A percentile compares a stretch with the other conserved stretches of the same genome.
These are phyloP conservation scores for Hypoxylon sp. DNA, from an alignment of 2,329 filamentous ascomycete species.

Conservation along the genomic window DNA sequence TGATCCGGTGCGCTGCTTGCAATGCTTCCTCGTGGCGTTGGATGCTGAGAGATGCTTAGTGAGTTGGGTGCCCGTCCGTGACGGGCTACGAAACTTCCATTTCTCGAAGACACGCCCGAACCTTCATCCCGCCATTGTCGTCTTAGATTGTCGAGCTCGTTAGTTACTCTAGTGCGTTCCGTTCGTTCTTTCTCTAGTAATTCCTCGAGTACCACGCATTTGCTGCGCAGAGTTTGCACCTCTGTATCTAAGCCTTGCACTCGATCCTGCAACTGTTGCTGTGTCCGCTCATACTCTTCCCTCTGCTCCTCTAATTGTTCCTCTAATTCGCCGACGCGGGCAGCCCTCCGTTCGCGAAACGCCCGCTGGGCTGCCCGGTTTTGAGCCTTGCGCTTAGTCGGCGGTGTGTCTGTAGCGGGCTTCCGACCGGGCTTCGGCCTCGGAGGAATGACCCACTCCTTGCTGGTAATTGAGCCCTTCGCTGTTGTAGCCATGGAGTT, in stretches of 20 bases:
- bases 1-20: slow-evolving; percentile 46
- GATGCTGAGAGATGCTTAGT: slow-evolving; percentile 48
- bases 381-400: slow-evolving; percentile 93
- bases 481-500: slow-evolving; percentile 65
- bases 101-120: slow-evolving; percentile 49
- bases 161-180: slow-evolving; percentile 58
- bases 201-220: slow-evolving; percentile 74
- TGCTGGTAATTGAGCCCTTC: slow-evolving; percentile 77
- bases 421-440: slow-evolving; percentile 92
- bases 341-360: slow-evolving; percentile 88
- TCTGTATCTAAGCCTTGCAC: slow-evolving; percentile 74
- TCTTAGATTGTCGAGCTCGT: slow-evolving; percentile 51
- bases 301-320: slow-evolving; percentile 75
- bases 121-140: slow-evolving; percentile 48
- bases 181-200: slow-evolving; percentile 72
- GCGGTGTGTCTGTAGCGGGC: slow-evolving; percentile 91
- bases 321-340: slow-evolving; percentile 83
- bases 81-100: slow-evolving; percentile 49
- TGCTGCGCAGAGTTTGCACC: slow-evolving; percentile 74
- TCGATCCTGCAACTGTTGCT: slow-evolving; percentile 70
- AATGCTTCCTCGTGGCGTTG: slow-evolving; percentile 50
- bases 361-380: slow-evolving; percentile 92
- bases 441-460: slow-evolving; percentile 88
- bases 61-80: slow-evolving; percentile 44
- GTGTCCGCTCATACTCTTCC: slow-evolving; percentile 69